Percentiles rank a stretch among this genome's conserved stretches.
phyloP scores from a whole-genome alignment of 192 early-diverging fungal genomes.

The Entophlyctis luteolus region DNA sequence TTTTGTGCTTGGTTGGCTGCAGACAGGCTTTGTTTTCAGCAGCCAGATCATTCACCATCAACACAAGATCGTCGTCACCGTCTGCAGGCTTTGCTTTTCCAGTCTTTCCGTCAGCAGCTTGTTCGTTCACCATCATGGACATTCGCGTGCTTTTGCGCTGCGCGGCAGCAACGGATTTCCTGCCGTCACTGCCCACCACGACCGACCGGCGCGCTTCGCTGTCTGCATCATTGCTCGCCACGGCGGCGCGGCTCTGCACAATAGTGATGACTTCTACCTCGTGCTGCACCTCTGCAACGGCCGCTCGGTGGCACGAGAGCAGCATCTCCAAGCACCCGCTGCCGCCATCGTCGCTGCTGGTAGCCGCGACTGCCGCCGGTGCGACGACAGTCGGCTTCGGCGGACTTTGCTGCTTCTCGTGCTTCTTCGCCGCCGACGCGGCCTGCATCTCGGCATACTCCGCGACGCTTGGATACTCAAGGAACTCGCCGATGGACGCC shows the following conservation, averaged over 20 bases:
- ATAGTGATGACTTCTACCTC: constrained; percentile 4
- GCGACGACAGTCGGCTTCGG: no score
- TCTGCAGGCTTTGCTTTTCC: constrained; percentile 3
- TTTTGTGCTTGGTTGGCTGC: neutral
- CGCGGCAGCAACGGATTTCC: neutral
- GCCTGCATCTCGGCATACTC: neutral
- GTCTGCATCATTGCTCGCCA: neutral
- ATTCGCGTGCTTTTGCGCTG: no score
- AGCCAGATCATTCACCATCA: no score
- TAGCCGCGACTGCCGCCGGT: neutral
- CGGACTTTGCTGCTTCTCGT: neutral
- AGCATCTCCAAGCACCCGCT: constrained; percentile 5
- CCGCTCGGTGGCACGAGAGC: neutral
- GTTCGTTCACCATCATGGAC: neutral
- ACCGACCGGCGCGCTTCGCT: neutral
- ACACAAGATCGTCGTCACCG: no score
- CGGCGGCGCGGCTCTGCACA: neutral
- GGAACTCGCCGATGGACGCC: neutral
- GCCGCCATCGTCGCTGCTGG: neutral
- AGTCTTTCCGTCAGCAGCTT: neutral
- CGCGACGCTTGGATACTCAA: neutral
- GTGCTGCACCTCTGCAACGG: neutral
- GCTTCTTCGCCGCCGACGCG: neutral
- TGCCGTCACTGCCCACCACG: neutral
- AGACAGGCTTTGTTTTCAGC: neutral